phyloP scores from a whole-genome alignment of 768 basidiomycete genomes.

The Phaffia tasmanica region DNA sequence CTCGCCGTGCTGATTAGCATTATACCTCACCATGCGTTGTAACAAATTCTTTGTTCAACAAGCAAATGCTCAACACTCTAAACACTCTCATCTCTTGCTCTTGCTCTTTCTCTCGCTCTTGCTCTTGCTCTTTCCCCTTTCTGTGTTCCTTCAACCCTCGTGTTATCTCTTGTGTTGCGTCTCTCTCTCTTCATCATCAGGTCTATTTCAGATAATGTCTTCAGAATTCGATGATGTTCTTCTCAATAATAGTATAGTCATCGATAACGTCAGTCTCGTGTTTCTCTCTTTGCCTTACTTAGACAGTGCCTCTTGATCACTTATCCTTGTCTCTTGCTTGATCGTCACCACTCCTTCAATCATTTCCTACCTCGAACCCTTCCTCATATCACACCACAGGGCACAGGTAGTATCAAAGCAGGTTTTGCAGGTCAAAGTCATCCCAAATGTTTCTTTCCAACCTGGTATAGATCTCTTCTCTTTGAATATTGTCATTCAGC shows the following conservation, averaged over 20 bases:
- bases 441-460: constrained; percentile 98
- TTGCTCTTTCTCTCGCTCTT: no score
- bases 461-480: constrained; percentile 56
- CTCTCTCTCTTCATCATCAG: no score
- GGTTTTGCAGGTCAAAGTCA: constrained; percentile 98
- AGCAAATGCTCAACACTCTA: no score
- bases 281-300: background rate
- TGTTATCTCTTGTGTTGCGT: no score
- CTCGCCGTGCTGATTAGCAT: no score
- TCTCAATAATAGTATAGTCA: constrained; percentile 49
- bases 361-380: background rate
- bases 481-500: constrained; percentile 19
- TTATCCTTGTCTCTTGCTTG: background rate
- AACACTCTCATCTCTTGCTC: no score
- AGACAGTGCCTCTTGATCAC: background rate
- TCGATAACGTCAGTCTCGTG: constrained; percentile 70
- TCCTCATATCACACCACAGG: constrained; percentile 45
- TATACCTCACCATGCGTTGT: no score
- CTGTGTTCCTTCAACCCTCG: no score
- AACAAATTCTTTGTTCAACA: no score
- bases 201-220: background rate
- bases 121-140: no score
- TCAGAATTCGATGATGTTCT: constrained; percentile 26
- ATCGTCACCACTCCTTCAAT: background rate
- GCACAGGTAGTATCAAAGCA: constrained; percentile 96